Percentiles rank a stretch among this genome's conserved stretches.
Evolutionary conservation across 176 grass and related monocot species (phyloP).

Genomic region (Aegilops umbellulata): DNA sequence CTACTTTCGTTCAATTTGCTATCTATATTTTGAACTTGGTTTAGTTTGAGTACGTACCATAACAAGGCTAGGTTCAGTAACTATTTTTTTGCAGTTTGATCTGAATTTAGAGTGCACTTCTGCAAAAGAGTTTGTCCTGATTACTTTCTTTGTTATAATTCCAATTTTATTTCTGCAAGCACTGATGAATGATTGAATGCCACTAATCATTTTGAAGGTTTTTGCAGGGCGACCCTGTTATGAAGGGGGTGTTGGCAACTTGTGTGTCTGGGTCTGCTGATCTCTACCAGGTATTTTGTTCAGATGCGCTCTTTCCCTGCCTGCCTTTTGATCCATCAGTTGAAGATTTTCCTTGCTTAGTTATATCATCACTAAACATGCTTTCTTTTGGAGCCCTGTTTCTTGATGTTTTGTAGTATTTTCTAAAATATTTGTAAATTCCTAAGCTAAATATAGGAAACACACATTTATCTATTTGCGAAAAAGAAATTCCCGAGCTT

Average conservation of each 20-base stretch:
- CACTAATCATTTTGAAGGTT: conserved; percentile 30
- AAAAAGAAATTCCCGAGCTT: too few relatives aligned
- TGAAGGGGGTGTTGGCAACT: conserved; percentile 91
- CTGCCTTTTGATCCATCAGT: neutral
- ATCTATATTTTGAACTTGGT: too few relatives aligned
- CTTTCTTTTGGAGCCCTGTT: neutral
- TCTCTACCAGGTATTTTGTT: conserved; percentile 73
- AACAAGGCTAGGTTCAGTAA: too few relatives aligned
- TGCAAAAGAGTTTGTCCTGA: neutral
- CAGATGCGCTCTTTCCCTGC: conserved; percentile 11
- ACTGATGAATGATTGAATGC: neutral
- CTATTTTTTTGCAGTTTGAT: too few relatives aligned
- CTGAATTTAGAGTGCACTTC: neutral
- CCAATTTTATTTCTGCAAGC: conserved; percentile 22
- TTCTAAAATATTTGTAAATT: too few relatives aligned
- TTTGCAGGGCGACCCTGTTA: conserved; percentile 72
- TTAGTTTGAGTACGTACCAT: too few relatives aligned
- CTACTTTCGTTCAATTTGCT: too few relatives aligned
- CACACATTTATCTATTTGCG: too few relatives aligned
- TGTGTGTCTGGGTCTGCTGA: conserved; percentile 95
- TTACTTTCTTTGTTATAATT: neutral
- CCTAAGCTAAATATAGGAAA: too few relatives aligned
- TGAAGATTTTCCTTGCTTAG: conserved; percentile 6
- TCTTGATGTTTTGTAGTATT: too few relatives aligned
- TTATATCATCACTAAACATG: too few relatives aligned